Evolutionary conservation across 163 green algal species (phyloP).

Genomic region (Coccomyxa subellipsoidea): DNA sequence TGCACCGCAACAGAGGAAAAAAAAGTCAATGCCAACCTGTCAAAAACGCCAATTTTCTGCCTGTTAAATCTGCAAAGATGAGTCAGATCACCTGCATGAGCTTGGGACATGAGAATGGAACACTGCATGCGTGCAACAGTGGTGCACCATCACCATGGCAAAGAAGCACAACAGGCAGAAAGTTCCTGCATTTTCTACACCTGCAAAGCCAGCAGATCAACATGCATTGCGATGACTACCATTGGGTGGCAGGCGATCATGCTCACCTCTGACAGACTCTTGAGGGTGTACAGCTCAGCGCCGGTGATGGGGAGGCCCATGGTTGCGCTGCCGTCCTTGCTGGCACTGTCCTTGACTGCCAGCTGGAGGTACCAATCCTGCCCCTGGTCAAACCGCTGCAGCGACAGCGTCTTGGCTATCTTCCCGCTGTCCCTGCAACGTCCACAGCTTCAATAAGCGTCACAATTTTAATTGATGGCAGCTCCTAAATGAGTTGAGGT

Average conservation of each 20-base stretch:
- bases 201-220: no score
- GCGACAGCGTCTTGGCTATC: background rate
- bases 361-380: background rate
- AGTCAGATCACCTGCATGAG: background rate
- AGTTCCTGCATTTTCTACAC: no score
- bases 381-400: background rate
- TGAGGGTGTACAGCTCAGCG: background rate
- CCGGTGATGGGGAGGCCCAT: background rate
- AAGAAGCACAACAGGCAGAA: background rate
- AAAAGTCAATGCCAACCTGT: no score
- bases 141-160: background rate
- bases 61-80: no score
- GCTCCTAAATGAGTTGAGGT: no score
- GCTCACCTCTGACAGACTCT: slow-evolving; percentile 2
- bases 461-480: background rate
- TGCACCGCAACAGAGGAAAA: background rate
- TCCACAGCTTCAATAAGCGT: background rate
- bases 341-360: background rate
- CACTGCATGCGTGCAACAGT: background rate
- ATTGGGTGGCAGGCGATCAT: no score
- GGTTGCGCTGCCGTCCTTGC: background rate
- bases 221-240: no score
- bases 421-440: slow-evolving; percentile 1
- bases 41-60: no score
- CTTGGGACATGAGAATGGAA: background rate